Evolutionary conservation across 306 rosid genomes (phyloP), one percentile per base, ranked within the genome.

Genomic region (Cicer yamashitae): DNA sequence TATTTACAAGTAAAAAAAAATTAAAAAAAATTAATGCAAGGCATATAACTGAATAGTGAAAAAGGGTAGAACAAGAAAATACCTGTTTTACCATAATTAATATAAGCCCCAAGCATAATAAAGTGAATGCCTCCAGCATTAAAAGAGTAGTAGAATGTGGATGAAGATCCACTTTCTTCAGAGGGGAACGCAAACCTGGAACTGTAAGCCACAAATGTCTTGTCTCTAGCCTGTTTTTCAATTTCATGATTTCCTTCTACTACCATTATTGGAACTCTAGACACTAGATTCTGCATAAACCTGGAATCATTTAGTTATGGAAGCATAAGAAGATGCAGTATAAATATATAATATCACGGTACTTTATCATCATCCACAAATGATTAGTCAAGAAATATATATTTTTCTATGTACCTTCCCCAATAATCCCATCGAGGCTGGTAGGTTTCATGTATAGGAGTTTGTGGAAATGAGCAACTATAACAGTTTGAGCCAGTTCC

Each of bases 401-500:
- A 30, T 40, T 73, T 67, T 52, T 62, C 61, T 43, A 13, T 14
- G 73, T 62, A 93, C 98, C 98, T 93, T 83, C 94, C 98, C 98
- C 96, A 93, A 71, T 89, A 85, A 84, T 89, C 98, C 98, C 96
- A 93, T 61, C 93, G 84, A 88, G 96, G 98, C 82, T 89, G 98
- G 84, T 87, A 93, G 51, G 94, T 84, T 86, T 93, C 96, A 48
- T 90, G 98, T 48, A 92, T 90, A 10, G 92, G 96, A 74, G 89
- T 86, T 18, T 86, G 46, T 17, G 88, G 75, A 85, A 93, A 93
- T 1, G 94, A 67, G 84, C 98, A 90, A 56, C 88, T 82, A 85
- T 93, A 90, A 82, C 98, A 90, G 78, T 87, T 86, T 14, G 96
- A 77, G 51, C 98, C 90, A 8, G 96, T 93, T 48, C 98, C 96